Percentiles rank a stretch among this genome's conserved stretches.
Conservation (phyloP, 345 rosid species). For the rapeseed (Brassica napus) region Da-Ae NC_063441.1:418501-419000, state of each 20-base stretch:
- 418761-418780: neutral
- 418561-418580: constrained; percentile 76
- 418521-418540: constrained; percentile 72
- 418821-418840: neutral
- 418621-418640: neutral
- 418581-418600: constrained; percentile 81
- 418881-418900: neutral
- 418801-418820: neutral
- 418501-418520: constrained; percentile 62
- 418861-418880: neutral
- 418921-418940: neutral
- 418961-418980: neutral
- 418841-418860: neutral
- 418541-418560: constrained; percentile 88
- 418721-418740: neutral
- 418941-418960: neutral
- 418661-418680: neutral
- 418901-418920: neutral
- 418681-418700: neutral
- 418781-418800: neutral
- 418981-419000: neutral
- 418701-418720: neutral
- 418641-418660: neutral
- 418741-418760: neutral
- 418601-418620: constrained; percentile 49